These are phyloP conservation scores for Neurospora hispaniola DNA, from an alignment of 495 filamentous ascomycete species.

Conservation along the genomic window DNA sequence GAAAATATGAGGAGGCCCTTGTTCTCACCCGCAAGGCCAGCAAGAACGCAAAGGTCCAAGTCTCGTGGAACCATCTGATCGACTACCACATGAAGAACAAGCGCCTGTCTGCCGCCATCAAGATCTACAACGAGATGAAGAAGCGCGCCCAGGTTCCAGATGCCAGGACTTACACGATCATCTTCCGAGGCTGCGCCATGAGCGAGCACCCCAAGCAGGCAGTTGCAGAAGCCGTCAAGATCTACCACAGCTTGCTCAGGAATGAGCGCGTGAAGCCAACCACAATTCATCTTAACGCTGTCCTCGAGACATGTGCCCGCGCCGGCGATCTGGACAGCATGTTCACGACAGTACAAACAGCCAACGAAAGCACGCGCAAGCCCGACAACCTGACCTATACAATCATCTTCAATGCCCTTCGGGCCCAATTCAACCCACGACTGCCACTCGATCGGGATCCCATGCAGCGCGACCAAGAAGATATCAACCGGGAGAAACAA, in stretches of 20 bases:
- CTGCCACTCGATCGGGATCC: neutral
- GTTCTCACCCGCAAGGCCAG: constrained; percentile 56
- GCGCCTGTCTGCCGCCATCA: constrained; percentile 51
- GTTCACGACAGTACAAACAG: constrained; percentile 60
- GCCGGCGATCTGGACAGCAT: constrained; percentile 62
- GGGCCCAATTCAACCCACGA: constrained; percentile 20
- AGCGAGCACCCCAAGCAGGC: constrained; percentile 40
- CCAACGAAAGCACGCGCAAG: constrained; percentile 45
- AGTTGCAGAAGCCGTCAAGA: constrained; percentile 48
- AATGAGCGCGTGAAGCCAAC: constrained; percentile 51
- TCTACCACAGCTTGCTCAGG: constrained; percentile 62
- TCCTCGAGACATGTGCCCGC: constrained; percentile 65
- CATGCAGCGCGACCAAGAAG: constrained; percentile 5
- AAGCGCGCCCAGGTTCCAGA: constrained; percentile 71
- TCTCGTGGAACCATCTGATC: constrained; percentile 83
- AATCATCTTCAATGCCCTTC: constrained; percentile 65
- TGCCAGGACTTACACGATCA: constrained; percentile 65
- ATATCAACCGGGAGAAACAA: constrained; percentile 19
- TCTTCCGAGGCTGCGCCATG: constrained; percentile 63
- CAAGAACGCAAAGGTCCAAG: constrained; percentile 45
- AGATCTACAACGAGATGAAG: constrained; percentile 96
- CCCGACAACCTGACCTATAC: constrained; percentile 68
- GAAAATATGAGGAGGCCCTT: constrained; percentile 51
- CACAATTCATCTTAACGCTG: constrained; percentile 76
- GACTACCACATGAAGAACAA: constrained; percentile 53